Base-by-base conservation (phyloP, 805 yeast species). In the Hanseniaspora vineae region DNA sequence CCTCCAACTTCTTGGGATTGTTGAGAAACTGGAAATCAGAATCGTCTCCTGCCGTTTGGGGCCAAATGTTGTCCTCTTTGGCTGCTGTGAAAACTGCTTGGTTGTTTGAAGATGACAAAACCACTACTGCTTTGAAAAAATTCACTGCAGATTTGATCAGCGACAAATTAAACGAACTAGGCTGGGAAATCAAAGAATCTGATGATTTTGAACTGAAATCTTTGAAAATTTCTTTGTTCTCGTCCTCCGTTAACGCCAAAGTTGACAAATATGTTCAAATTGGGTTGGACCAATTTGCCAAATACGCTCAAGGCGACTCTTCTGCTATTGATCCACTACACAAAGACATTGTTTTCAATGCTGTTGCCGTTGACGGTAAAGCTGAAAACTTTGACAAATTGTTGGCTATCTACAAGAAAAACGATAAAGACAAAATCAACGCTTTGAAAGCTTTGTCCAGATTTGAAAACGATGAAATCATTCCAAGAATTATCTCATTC, bases 281-380 rank as follows among this genome's bases (percentile, higher is more conserved):
- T 45, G 73, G 78, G 35, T 49, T 68, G 44, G 67, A 68, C 9
- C 65, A 74, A 57, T 84, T 83, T 62, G 69, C 65, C 8, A 67
- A 69, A 40, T 82, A 68, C 57, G 66, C 72, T 45, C 66, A 68
- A 12, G 92, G 92, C 52, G 84, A 83, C 60, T 72, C 73, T 54
- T 65, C 70, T 31, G 85, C 86, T 33, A 71, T 87, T 53, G 78
- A 85, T 62, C 85, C 95, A 49, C 80, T 84, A 67, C 66, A 86
- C 55, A 77, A 84, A 64, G 75, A 73, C 4, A 58, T 81, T 14
- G 78, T 86, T 17, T 86, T 83, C 66, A 66, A 63, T 47, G 66
- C 78, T n/a, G 85, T 75, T 51, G 85, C 89, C 45, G 73, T 73
- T 61, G 60, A 64, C 44, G 94, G 94, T 54, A 78, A 77, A 50